phyloP scores from a whole-genome alignment of 768 basidiomycete species.

The Kwoniella sp. region DNA sequence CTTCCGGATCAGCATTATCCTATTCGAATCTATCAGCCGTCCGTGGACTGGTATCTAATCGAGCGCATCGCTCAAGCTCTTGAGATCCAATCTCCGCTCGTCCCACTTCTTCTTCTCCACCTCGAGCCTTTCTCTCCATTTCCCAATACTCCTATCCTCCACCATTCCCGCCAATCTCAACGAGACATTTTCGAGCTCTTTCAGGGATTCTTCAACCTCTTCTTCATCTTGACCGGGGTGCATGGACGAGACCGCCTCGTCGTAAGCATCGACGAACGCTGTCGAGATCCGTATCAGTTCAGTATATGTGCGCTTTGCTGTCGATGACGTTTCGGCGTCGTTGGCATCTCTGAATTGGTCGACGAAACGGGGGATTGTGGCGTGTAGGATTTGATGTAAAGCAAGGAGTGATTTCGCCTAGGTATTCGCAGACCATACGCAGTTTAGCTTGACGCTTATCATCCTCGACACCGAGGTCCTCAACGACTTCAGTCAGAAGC shows the following conservation, averaged over 20 bases:
- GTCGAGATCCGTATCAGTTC: slow-evolving; percentile 22
- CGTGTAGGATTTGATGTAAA: slow-evolving; percentile 44
- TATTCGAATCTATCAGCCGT: too few species aligned
- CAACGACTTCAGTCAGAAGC: too few species aligned
- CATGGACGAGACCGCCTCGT: slow-evolving; percentile 38
- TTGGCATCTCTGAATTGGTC: background rate
- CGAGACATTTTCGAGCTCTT: slow-evolving; percentile 23
- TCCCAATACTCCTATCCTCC: slow-evolving; percentile 18
- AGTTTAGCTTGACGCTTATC: too few species aligned
- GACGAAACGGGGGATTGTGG: slow-evolving; percentile 33
- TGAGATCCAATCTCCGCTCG: slow-evolving; percentile 23
- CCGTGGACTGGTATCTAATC: too few species aligned
- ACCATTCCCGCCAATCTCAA: slow-evolving; percentile 9
- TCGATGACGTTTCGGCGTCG: background rate
- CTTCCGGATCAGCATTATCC: too few species aligned
- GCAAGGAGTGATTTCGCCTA: slow-evolving; percentile 42
- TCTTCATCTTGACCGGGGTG: slow-evolving; percentile 41
- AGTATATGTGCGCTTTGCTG: slow-evolving; percentile 12
- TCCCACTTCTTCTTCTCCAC: slow-evolving; percentile 34
- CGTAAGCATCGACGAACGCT: slow-evolving; percentile 33
- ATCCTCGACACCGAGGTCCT: too few species aligned
- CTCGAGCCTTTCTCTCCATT: slow-evolving; percentile 34
- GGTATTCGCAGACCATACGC: background rate
- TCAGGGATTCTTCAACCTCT: slow-evolving; percentile 31
- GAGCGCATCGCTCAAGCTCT: slow-evolving; percentile 8